Percentiles rank a stretch among this genome's conserved stretches.
phyloP scores from a whole-genome alignment of 2,329 filamentous ascomycete genomes.

The Acephala macrosclerotiorum region DNA sequence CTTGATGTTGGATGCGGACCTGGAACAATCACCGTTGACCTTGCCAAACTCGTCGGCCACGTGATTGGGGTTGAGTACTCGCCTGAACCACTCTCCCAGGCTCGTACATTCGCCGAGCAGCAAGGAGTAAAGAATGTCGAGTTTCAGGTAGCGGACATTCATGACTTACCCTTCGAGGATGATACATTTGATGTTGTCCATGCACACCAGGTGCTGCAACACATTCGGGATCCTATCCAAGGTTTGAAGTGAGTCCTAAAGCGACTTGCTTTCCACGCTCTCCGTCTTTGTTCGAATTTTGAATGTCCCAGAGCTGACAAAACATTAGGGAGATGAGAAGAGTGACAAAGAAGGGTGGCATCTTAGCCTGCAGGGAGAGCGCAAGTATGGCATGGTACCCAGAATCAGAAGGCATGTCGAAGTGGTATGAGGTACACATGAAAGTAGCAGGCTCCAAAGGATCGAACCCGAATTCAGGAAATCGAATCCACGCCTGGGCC shows the following conservation, averaged over 20 bases:
- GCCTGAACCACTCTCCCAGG: slow-evolving; percentile 20
- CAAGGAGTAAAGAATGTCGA: slow-evolving; percentile 32
- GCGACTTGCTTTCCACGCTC: too few relatives aligned
- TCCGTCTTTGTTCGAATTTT: too few relatives aligned
- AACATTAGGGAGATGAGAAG: slow-evolving; percentile 55
- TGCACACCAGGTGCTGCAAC: slow-evolving; percentile 64
- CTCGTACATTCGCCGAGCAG: slow-evolving; percentile 21
- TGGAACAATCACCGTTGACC: slow-evolving; percentile 50
- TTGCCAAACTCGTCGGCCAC: slow-evolving; percentile 48
- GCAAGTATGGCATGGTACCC: slow-evolving; percentile 27
- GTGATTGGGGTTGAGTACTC: slow-evolving; percentile 51
- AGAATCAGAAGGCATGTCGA: slow-evolving; percentile 15
- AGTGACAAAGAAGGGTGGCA: slow-evolving; percentile 59
- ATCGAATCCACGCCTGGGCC: slow-evolving; percentile 27
- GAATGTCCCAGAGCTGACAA: too few relatives aligned
- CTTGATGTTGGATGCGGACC: slow-evolving; percentile 57
- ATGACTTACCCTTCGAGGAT: slow-evolving; percentile 50
- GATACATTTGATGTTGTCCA: slow-evolving; percentile 65
- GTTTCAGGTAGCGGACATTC: slow-evolving; percentile 36
- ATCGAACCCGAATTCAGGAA: slow-evolving; percentile 29
- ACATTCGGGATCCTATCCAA: slow-evolving; percentile 57
- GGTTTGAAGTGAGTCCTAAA: slow-evolving; percentile 47
- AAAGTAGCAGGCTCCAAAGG: slow-evolving; percentile 22
- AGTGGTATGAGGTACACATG: slow-evolving; percentile 20
- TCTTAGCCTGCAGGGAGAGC: slow-evolving; percentile 56